These are phyloP conservation scores for Begonia peltatifolia DNA, from an alignment of 306 rosid genomes.

Conservation along the genomic window DNA sequence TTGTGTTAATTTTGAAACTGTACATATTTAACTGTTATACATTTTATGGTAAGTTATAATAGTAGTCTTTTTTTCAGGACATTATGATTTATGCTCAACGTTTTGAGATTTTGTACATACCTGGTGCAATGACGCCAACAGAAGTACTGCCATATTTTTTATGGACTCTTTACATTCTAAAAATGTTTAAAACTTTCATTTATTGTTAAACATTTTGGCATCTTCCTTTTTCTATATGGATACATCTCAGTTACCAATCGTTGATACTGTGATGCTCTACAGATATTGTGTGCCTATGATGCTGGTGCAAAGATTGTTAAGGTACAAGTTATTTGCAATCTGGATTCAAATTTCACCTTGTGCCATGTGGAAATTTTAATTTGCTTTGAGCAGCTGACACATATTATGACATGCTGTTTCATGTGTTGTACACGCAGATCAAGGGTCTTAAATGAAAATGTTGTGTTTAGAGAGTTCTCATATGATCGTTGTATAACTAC, in stretches of 20 bases:
- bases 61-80: conserved; percentile 25
- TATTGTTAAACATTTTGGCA: background rate
- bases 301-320: conserved; percentile 75
- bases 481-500: too few species aligned
- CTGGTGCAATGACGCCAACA: conserved; percentile 93
- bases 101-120: conserved; percentile 57
- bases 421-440: too few species aligned
- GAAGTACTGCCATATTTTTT: conserved; percentile 34
- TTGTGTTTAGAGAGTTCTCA: too few species aligned
- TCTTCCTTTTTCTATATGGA: background rate
- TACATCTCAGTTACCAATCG: background rate
- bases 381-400: too few species aligned
- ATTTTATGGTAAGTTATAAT: too few species aligned
- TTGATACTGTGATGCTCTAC: conserved; percentile 12
- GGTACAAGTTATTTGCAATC: conserved; percentile 21
- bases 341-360: background rate
- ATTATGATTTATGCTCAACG: conserved; percentile 30
- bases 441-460: too few species aligned
- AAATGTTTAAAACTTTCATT: background rate
- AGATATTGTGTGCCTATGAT: conserved; percentile 58
- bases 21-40: background rate
- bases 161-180: background rate
- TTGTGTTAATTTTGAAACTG: background rate
- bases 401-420: too few species aligned
- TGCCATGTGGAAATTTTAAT: too few species aligned